These are phyloP conservation scores for Kwoniella europaea DNA, from an alignment of 768 basidiomycete genomes.

Conservation along the genomic window DNA sequence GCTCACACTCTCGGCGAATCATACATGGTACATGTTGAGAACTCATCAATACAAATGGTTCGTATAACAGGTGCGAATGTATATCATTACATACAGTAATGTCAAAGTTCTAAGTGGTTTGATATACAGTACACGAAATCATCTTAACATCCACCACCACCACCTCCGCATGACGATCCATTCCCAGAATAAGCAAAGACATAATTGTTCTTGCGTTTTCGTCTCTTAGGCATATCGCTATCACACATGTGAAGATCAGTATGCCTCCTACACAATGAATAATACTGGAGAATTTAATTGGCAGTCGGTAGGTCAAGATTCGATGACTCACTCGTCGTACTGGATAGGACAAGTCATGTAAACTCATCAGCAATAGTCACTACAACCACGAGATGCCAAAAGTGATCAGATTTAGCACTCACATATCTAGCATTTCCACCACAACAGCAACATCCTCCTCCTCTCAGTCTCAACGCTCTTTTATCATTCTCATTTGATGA, in stretches of 20 bases:
- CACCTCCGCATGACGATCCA: neutral
- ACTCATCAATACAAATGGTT: too few species aligned
- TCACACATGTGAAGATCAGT: neutral
- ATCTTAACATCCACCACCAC: neutral
- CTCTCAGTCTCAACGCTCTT: neutral
- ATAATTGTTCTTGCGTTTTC: neutral
- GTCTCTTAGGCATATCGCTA: neutral
- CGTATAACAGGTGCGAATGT: too few species aligned
- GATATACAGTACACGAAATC: neutral
- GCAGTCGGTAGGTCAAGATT: neutral
- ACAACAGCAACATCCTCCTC: constrained; percentile 5
- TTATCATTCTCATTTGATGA: too few species aligned
- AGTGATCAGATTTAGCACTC: neutral
- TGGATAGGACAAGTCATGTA: neutral
- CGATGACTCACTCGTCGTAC: neutral
- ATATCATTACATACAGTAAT: too few species aligned
- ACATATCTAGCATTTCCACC: neutral
- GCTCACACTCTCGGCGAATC: too few species aligned
- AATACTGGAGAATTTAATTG: neutral
- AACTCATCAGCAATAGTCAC: neutral
- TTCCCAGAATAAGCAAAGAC: neutral
- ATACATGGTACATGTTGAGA: too few species aligned
- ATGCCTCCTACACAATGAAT: neutral
- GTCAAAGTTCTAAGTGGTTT: too few species aligned
- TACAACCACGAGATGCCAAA: neutral